These are phyloP conservation scores for Arachis hypogaea DNA, from an alignment of 306 rosid genomes.

Conservation along the genomic window DNA sequence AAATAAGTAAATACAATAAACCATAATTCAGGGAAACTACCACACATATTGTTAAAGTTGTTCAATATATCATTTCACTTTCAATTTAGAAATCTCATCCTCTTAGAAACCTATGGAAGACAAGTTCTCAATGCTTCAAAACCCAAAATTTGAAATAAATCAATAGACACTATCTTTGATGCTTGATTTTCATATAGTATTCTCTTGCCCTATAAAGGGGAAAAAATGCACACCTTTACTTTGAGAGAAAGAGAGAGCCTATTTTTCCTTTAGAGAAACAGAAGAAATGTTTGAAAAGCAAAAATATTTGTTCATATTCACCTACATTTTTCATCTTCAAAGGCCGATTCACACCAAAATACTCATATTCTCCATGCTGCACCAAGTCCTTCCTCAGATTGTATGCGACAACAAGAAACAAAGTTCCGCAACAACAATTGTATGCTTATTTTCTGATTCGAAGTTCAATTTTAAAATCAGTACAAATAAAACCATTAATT, in stretches of 20 bases:
- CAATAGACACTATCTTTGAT: constrained; percentile 61
- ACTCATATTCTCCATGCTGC: too few relatives aligned
- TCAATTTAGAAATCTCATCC: constrained; percentile 36
- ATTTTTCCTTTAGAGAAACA: constrained; percentile 21
- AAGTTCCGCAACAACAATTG: too few relatives aligned
- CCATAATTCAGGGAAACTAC: constrained; percentile 22
- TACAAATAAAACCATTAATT: too few relatives aligned
- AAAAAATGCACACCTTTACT: constrained; percentile 64
- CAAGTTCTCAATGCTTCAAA: constrained; percentile 50
- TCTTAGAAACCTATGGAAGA: constrained; percentile 50
- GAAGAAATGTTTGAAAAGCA: constrained; percentile 16
- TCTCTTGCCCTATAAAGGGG: constrained; percentile 83
- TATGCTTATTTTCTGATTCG: too few relatives aligned
- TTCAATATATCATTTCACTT: constrained; percentile 33
- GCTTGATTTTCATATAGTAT: constrained; percentile 86
- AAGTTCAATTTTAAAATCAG: too few relatives aligned
- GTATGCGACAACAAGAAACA: too few relatives aligned
- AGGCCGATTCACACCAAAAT: not conserved
- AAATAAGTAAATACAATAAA: constrained; percentile 2
- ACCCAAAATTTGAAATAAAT: constrained; percentile 53
- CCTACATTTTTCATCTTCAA: constrained; percentile 10
- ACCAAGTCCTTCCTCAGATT: too few relatives aligned
- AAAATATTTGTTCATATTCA: constrained; percentile 18
- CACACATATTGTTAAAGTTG: constrained; percentile 29
- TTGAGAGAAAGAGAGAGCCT: constrained; percentile 57